Conservation (phyloP, 2,329 filamentous ascomycete genomes). For the Lachnellula subtilissima region DNA sequence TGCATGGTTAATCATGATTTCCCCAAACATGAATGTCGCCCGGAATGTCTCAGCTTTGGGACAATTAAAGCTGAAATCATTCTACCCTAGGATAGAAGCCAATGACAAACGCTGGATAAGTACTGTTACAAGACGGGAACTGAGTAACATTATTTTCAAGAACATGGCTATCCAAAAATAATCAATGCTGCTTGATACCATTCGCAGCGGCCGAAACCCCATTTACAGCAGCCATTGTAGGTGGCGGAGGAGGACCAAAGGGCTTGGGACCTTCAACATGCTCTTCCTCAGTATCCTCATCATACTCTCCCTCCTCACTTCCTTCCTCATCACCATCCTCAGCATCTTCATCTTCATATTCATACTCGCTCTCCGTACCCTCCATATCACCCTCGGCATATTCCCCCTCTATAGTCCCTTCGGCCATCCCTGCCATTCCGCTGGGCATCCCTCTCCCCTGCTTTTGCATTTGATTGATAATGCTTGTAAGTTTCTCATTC, state of each 20-base stretch:
- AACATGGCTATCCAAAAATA: neutral
- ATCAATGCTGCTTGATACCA: constrained; percentile 27
- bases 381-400: constrained; percentile 52
- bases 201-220: constrained; percentile 20
- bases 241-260: constrained; percentile 31
- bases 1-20: too few relatives aligned
- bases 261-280: constrained; percentile 28
- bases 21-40: too few relatives aligned
- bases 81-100: neutral
- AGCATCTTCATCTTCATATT: constrained; percentile 57
- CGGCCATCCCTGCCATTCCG: constrained; percentile 56
- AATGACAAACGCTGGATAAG: neutral
- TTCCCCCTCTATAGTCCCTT: constrained; percentile 48
- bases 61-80: too few relatives aligned
- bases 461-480: constrained; percentile 94
- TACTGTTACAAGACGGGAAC: neutral
- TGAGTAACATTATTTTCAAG: neutral
- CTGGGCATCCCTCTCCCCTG: constrained; percentile 76
- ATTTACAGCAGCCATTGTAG: constrained; percentile 25
- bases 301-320: constrained; percentile 37
- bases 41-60: too few relatives aligned
- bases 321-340: constrained; percentile 52
- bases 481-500: constrained; percentile 85
- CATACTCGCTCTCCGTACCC: constrained; percentile 59
- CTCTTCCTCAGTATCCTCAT: constrained; percentile 41